These are phyloP conservation scores for Triticum aestivum DNA, from an alignment of 176 grass and related monocot genomes.

Conservation along the genomic window DNA sequence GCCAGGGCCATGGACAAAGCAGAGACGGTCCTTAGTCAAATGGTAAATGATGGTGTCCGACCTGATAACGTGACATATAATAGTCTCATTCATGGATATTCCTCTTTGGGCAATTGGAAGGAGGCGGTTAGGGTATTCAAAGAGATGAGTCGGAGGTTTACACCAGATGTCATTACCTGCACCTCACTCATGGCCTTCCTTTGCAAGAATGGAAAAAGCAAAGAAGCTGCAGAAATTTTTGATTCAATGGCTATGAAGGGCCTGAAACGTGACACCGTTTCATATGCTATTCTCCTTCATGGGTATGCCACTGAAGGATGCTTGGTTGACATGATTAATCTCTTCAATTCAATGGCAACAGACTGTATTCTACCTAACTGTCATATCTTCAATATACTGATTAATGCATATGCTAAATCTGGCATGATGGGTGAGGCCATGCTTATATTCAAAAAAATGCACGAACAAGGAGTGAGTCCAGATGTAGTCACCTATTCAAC, in stretches of 20 bases:
- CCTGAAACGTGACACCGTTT: neutral
- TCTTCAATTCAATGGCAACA: neutral
- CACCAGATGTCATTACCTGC: neutral
- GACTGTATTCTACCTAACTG: neutral
- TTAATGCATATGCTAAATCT: neutral
- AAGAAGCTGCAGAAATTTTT: neutral
- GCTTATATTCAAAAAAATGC: too few species aligned
- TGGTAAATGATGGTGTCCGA: too few species aligned
- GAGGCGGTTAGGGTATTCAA: neutral
- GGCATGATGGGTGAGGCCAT: too few species aligned
- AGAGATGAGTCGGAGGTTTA: neutral
- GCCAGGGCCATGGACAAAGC: neutral
- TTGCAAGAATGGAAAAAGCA: neutral
- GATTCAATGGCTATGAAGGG: neutral
- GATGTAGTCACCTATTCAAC: too few species aligned
- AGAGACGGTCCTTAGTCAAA: neutral
- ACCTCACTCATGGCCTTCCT: neutral
- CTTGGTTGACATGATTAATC: neutral
- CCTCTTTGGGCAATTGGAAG: too few species aligned
- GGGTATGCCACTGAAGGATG: neutral
- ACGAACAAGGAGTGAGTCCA: too few species aligned
- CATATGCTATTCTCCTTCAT: neutral
- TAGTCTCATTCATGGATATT: too few species aligned
- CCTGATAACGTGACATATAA: too few species aligned
- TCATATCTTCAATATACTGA: neutral